Evolutionary conservation across 2,329 filamentous ascomycete species (phyloP).

Genomic region (Penicillium sp.): DNA sequence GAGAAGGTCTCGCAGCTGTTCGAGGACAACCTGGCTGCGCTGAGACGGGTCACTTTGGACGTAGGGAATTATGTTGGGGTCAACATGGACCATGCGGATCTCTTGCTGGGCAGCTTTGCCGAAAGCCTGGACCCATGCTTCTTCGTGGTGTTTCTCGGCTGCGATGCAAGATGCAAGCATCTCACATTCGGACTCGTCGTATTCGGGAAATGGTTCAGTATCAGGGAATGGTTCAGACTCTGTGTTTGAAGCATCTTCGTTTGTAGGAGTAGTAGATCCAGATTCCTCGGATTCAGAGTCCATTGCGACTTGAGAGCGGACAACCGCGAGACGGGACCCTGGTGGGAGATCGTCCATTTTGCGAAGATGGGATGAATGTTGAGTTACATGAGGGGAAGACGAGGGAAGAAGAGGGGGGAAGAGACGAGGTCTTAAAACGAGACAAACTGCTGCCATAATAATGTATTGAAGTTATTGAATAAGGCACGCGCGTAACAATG

Average conservation of each 20-base stretch:
- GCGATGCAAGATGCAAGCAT: slow-evolving; percentile 6
- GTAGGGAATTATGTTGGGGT: slow-evolving; percentile 9
- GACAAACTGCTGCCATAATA: not conserved
- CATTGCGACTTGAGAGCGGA: slow-evolving; percentile 14
- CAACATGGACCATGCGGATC: slow-evolving; percentile 16
- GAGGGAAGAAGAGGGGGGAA: not conserved
- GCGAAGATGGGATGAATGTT: not conserved
- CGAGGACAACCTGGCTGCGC: slow-evolving; percentile 8
- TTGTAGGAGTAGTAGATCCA: not conserved
- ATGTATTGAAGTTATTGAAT: not conserved
- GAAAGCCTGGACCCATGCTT: slow-evolving; percentile 25
- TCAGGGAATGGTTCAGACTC: slow-evolving; percentile 27
- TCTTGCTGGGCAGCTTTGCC: slow-evolving; percentile 23
- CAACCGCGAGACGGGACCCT: slow-evolving; percentile 1
- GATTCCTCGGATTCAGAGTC: slow-evolving; percentile 10
- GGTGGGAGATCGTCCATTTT: slow-evolving; percentile 2
- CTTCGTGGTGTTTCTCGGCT: slow-evolving; percentile 15
- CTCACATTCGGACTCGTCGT: slow-evolving; percentile 16
- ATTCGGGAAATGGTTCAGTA: slow-evolving; percentile 30
- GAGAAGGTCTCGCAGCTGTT: slow-evolving; percentile 18
- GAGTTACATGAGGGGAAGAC: not conserved
- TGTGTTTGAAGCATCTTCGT: not conserved
- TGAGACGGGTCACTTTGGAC: not conserved
- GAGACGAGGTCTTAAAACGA: not conserved
- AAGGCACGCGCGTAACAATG: not conserved